A percentile compares a stretch with the other conserved stretches of the same genome.
Conservation (phyloP, 1,139 yeast species). For the Taphrina communis region DNA sequence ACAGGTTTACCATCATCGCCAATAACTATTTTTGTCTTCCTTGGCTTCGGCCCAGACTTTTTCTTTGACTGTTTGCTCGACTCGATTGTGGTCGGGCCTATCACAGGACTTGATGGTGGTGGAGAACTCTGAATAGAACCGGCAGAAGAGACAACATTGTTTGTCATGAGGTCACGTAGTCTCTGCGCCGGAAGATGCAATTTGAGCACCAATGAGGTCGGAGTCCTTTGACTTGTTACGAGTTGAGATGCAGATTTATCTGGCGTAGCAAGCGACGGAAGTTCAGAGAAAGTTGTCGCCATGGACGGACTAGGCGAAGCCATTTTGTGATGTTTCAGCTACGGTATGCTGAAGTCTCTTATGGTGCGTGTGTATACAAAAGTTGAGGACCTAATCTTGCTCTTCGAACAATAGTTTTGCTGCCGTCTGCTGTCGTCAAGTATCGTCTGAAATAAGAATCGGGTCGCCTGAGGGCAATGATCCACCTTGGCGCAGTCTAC, state of each 20-base stretch:
- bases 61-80: conserved; percentile 11
- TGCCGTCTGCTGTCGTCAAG: too few relatives aligned
- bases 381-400: background rate
- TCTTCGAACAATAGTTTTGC: background rate
- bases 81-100: conserved; percentile 1
- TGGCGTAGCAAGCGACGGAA: background rate
- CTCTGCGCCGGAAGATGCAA: conserved; percentile 22
- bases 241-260: background rate
- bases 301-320: conserved; percentile 11
- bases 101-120: conserved; percentile 29
- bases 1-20: conserved; percentile 28
- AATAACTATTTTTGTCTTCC: conserved; percentile 24
- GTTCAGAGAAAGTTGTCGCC: conserved; percentile 6
- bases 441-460: too few relatives aligned
- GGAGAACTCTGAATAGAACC: conserved; percentile 25
- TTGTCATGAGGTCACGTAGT: conserved; percentile 11
- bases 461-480: too few relatives aligned
- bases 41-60: conserved; percentile 26
- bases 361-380: too few relatives aligned
- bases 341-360: too few relatives aligned
- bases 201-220: conserved; percentile 19
- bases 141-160: conserved; percentile 1
- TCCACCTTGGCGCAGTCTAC: too few relatives aligned
- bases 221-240: conserved; percentile 19
- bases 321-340: background rate